Evolutionary conservation across 768 basidiomycete species (phyloP).

Genomic region (Trametes punicea): DNA sequence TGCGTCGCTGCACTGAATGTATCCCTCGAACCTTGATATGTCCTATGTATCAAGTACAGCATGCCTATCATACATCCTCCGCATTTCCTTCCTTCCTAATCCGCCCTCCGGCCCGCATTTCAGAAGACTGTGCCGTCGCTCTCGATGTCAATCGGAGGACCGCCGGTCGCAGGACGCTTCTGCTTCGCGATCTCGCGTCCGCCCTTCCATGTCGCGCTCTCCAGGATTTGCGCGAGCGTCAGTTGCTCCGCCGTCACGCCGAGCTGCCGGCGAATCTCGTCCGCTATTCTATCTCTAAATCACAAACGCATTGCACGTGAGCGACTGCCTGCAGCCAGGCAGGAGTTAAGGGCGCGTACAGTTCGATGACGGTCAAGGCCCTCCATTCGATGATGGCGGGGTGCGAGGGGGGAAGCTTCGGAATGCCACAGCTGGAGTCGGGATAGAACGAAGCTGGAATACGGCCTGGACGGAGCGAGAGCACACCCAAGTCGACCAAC

Average conservation of each 20-base stretch:
- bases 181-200: slow-evolving; percentile 88
- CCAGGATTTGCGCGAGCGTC: slow-evolving; percentile 82
- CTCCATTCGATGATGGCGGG: slow-evolving; percentile 96
- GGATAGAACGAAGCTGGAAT: slow-evolving; percentile 44
- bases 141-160: slow-evolving; percentile 83
- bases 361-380: slow-evolving; percentile 89
- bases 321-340: background rate
- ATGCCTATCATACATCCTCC: background rate
- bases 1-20: no score
- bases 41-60: background rate
- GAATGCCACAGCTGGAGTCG: slow-evolving; percentile 50
- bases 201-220: slow-evolving; percentile 96
- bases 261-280: slow-evolving; percentile 60
- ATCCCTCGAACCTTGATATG: no score
- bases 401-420: slow-evolving; percentile 69
- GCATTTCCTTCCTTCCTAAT: background rate
- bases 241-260: slow-evolving; percentile 50
- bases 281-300: slow-evolving; percentile 74
- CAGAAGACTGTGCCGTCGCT: slow-evolving; percentile 84
- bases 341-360: slow-evolving; percentile 49
- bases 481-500: slow-evolving; percentile 77
- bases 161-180: slow-evolving; percentile 68
- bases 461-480: slow-evolving; percentile 58
- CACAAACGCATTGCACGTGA: background rate
- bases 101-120: background rate